Evolutionary conservation across 2,329 filamentous ascomycete species (phyloP), one percentile per base, ranked within the genome.

Genomic region (Westerdykella ornata): DNA sequence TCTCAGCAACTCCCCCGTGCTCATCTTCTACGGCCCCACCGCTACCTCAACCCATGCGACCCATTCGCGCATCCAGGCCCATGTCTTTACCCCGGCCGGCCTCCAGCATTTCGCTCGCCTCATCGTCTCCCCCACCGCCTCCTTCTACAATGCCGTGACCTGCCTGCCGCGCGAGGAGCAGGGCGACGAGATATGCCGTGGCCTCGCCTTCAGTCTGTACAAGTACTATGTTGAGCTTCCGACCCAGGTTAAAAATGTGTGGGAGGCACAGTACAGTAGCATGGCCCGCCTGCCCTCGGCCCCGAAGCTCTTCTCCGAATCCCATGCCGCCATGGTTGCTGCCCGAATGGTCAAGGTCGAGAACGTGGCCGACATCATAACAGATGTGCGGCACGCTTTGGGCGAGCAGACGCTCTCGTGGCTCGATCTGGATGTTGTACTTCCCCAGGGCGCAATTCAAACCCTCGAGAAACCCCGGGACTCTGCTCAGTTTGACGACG

Each of bases 221-320:
- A 96, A 94, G 65, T 98, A 96, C 73, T 97, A 96, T 62, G 77
- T 79, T 46, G 90, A 97, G 68, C 74, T 98, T 39, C 81, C 89
- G 16, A 78, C 84, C 41, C 72, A 77, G 29, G 82, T 88, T 60
- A 94, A 88, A 72, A 74, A 74, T 55, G 76, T 80, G 46, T 76
- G 94, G 64, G 80, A 73, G 39, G 67, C 72, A 34, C 67, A 74
- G 39, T 69, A 72, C 41, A 73, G 72, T 47, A 66, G 72, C 17
- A 66, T 74, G 52, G 74, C 74, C 53, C 74, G 54, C 38, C 80
- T 83, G 4, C 78, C 78, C 31, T 82, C 80, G 32, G 75, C 77
- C 1, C 78, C 84, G 15, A 73, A 75, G 33, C 74, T 95, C 44
- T 97, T 97, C 66, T 80, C 85, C 48, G 88, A 96, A 63, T 82